A percentile compares a stretch with the other conserved stretches of the same genome.
These are phyloP conservation scores for Xylaria sp. DNA, from an alignment of 2,329 filamentous ascomycete species.

Conservation along the genomic window DNA sequence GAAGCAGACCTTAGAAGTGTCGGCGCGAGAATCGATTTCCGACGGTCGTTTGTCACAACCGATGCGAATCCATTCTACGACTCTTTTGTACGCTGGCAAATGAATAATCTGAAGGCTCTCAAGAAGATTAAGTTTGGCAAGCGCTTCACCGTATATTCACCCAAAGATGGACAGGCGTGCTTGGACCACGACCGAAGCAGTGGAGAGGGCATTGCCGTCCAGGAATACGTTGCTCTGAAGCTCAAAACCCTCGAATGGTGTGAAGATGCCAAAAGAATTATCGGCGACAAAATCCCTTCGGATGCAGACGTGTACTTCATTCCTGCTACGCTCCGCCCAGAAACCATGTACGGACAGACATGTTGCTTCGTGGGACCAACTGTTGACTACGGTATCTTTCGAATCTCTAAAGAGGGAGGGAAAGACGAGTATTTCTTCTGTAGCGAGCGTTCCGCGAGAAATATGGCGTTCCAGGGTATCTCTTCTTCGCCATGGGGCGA, in stretches of 20 bases:
- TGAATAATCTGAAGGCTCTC: conserved; percentile 88
- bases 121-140: conserved; percentile 95
- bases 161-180: conserved; percentile 88
- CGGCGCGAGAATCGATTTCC: conserved; percentile 91
- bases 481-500: conserved; percentile 68
- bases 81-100: conserved; percentile 95
- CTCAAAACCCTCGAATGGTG: conserved; percentile 92
- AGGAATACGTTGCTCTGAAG: conserved; percentile 94
- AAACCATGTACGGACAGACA: conserved; percentile 99
- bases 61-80: conserved; percentile 98
- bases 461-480: conserved; percentile 95
- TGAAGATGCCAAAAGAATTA: conserved; percentile 74
- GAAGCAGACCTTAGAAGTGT: conserved; percentile 83
- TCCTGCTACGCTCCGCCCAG: conserved; percentile 89
- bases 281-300: conserved; percentile 82
- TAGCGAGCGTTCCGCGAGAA: conserved; percentile 86
- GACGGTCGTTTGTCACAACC: conserved; percentile 91
- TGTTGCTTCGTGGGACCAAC: conserved; percentile 95
- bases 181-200: conserved; percentile 87
- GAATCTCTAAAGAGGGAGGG: conserved; percentile 61
- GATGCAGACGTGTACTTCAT: conserved; percentile 87
- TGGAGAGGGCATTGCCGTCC: conserved; percentile 83
- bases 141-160: conserved; percentile 91
- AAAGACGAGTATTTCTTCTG: conserved; percentile 81
- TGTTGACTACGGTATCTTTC: conserved; percentile 86